These are phyloP conservation scores for Pichia paraexigua DNA, from an alignment of 805 yeast genomes.

Conservation along the genomic window DNA sequence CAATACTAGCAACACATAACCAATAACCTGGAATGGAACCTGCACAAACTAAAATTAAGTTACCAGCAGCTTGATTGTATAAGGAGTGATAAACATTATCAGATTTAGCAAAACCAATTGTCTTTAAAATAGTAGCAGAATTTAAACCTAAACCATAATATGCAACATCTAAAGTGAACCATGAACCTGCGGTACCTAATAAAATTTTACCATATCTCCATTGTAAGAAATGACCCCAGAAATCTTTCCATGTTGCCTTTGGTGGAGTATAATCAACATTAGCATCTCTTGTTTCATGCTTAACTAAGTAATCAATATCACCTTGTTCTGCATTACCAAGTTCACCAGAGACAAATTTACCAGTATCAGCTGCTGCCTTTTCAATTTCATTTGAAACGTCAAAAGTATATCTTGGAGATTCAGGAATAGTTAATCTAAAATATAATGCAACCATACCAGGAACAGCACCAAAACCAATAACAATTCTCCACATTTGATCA, in stretches of 20 bases:
- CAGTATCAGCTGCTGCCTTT: constrained; percentile 49
- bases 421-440: constrained; percentile 90
- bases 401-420: constrained; percentile 85
- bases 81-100: constrained; percentile 61
- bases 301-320: constrained; percentile 37
- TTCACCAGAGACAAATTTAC: constrained; percentile 42
- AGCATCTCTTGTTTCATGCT: constrained; percentile 36
- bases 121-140: constrained; percentile 67
- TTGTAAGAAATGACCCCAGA: constrained; percentile 63
- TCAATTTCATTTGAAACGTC: constrained; percentile 59
- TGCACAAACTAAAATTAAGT: constrained; percentile 86
- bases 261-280: constrained; percentile 45
- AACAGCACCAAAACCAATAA: constrained; percentile 83
- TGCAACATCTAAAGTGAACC: constrained; percentile 89
- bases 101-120: constrained; percentile 77
- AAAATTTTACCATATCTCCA: constrained; percentile 84
- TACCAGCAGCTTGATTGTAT: constrained; percentile 82
- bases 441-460: constrained; percentile 82
- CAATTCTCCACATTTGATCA: constrained; percentile 92
- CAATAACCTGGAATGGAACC: constrained; percentile 95
- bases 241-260: constrained; percentile 75
- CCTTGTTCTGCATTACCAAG: constrained; percentile 41
- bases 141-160: constrained; percentile 84
- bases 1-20: constrained; percentile 74
- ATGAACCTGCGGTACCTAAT: constrained; percentile 83